Evolutionary conservation across 495 filamentous ascomycete species (phyloP), one percentile per base, ranked within the genome.

Genomic region (Jackrogersella minutella): DNA sequence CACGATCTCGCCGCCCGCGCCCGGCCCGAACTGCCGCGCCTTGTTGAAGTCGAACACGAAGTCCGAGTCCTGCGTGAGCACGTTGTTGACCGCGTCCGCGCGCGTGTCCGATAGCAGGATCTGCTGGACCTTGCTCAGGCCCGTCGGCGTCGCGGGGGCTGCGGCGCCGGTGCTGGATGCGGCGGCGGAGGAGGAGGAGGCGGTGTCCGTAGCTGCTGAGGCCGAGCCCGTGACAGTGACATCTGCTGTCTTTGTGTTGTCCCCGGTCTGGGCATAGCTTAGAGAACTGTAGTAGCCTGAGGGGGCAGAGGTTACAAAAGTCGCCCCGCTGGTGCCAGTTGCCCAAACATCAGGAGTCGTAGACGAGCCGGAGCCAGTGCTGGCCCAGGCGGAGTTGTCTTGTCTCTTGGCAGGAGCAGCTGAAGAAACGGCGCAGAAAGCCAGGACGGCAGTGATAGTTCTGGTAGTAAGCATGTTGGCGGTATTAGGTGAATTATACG

Each of bases 21-120:
- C 74, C 5, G 74, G 67, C 17, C 66, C 66, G 59, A 62, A 56
- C 26, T 58, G 54, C 0, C 65, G 63, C 22, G 70, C 60, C 44
- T 66, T 62, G 58, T 72, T 72, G 76, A 80, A 80, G 69, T 79
- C 77, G 66, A 76, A 80, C 52, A 75, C 54, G 71, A 77, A 75
- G 56, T 77, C 62, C 6, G 56, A 16, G 63, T 76, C 53, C 37
- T 75, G 58, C 37, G 55, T 56, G 39, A 80, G 69, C 5, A 78
- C 65, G 40, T 66, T 71, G 58, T 66, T 66, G 53, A 64, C 24
- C 43, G 74, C 72, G 46, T 72, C 68, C 57, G 67, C 71, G 44
- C 62, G 65, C 6, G 66, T 66, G 58, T 72, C 67, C 7, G 66
- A 59, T 9, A 69, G 66, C 9, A 69, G 41, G 55, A 69, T 69